Conservation (phyloP, 768 basidiomycete species). For the Collybiopsis luxurians region DNA sequence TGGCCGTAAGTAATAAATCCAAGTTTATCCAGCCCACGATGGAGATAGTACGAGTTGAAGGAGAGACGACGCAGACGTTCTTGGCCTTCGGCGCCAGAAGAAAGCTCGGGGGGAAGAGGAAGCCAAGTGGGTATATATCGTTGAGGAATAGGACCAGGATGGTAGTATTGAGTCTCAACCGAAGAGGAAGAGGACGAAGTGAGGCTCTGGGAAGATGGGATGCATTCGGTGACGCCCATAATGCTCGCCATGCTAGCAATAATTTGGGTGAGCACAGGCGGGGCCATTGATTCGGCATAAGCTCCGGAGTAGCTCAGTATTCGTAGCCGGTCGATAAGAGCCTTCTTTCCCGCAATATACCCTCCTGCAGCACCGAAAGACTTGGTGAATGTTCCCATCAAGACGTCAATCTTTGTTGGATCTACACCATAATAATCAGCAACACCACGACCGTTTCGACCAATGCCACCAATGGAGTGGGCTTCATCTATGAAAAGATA, state of each 20-base stretch:
- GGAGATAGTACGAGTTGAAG: conserved; percentile 94
- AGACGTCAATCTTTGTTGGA: conserved; percentile 80
- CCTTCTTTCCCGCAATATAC: conserved; percentile 85
- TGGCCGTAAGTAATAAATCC: conserved; percentile 98
- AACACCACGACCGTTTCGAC: conserved; percentile 92
- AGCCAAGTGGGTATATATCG: conserved; percentile 76
- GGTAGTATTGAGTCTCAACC: conserved; percentile 31
- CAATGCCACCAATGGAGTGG: conserved; percentile 94
- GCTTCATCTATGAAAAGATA: conserved; percentile 96
- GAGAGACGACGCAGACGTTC: conserved; percentile 84
- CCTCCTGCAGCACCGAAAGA: conserved; percentile 94
- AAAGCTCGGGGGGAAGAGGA: conserved; percentile 63
- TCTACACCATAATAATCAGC: conserved; percentile 90
- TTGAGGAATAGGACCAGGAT: conserved; percentile 71
- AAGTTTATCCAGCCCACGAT: conserved; percentile 79
- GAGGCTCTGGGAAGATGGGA: conserved; percentile 11
- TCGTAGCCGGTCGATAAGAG: conserved; percentile 79
- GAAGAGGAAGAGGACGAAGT: conserved; percentile 18
- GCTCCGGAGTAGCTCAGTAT: conserved; percentile 75
- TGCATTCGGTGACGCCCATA: conserved; percentile 69
- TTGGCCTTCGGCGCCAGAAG: conserved; percentile 82
- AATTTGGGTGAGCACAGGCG: conserved; percentile 88
- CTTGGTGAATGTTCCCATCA: conserved; percentile 99
- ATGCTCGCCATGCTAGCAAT: conserved; percentile 93
- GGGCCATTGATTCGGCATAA: conserved; percentile 90